Conservation (phyloP, 805 yeast species). For the Saccharomyces eubayanus region DNA sequence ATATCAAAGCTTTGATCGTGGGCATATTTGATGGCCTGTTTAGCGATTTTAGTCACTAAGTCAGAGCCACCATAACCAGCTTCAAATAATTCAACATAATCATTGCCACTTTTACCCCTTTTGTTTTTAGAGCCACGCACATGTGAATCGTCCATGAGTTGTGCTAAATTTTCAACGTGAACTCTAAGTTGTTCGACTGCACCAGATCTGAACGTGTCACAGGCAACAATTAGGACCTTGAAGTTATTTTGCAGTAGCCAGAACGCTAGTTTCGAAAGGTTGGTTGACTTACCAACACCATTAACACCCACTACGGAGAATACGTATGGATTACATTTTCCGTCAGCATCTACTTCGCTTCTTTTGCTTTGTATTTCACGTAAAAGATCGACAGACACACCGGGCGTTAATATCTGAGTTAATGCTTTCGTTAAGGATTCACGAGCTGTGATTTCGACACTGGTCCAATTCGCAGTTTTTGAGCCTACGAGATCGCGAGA, state of each 20-base stretch:
- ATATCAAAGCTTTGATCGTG: slow-evolving; percentile 64
- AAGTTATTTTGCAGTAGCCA: slow-evolving; percentile 90
- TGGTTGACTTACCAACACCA: slow-evolving; percentile 97
- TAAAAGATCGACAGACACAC: slow-evolving; percentile 77
- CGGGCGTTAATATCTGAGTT: slow-evolving; percentile 79
- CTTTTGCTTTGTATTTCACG: slow-evolving; percentile 59
- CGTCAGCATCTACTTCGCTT: slow-evolving; percentile 14
- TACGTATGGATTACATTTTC: slow-evolving; percentile 63
- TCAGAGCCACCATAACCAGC: slow-evolving; percentile 97
- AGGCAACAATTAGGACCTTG: slow-evolving; percentile 84
- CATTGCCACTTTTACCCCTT: slow-evolving; percentile 35
- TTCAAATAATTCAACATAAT: slow-evolving; percentile 65
- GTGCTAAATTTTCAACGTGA: slow-evolving; percentile 77
- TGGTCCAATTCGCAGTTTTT: slow-evolving; percentile 64
- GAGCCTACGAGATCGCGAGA: slow-evolving; percentile 63
- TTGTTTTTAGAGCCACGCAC: slow-evolving; percentile 30
- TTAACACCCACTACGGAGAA: slow-evolving; percentile 96
- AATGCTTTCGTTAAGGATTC: slow-evolving; percentile 53
- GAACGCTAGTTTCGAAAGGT: slow-evolving; percentile 85
- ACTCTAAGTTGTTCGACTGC: slow-evolving; percentile 97
- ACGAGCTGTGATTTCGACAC: slow-evolving; percentile 64
- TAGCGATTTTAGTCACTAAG: slow-evolving; percentile 85
- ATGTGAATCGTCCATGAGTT: slow-evolving; percentile 45
- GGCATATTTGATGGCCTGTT: slow-evolving; percentile 79
- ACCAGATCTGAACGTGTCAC: slow-evolving; percentile 96